Base-by-base conservation (phyloP, 2,329 filamentous ascomycete species). In the Simplicillium sp. region DNA sequence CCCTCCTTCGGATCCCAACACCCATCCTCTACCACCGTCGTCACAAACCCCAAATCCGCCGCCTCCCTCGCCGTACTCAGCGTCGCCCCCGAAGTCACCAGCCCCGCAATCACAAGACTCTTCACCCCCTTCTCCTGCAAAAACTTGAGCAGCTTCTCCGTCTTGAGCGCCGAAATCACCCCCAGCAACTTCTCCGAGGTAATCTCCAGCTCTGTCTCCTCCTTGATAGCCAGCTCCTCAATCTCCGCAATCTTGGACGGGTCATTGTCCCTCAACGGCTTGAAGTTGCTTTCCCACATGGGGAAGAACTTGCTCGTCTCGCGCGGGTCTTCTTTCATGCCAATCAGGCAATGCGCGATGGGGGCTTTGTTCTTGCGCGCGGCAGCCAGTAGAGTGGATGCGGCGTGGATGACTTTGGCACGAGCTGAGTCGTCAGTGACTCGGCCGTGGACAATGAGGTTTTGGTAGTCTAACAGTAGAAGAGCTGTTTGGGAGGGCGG, bases 41-140 rank as follows among this genome's bases (percentile, higher is more conserved):
- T 38, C 12, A 20, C 31, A 31, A 38, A 38, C 18, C 36, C 29
- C 16, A 42, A 25, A 29, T 38, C 36, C 7, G 35, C 36, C 7
- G 40, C 36, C 18, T 42, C 40, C 3, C 40, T 29, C 11, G 40
- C 40, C 5, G 36, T 42, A 18, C 31, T 38, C n/a, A 42, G 29
- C 29, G 37, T 36, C 4, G 35, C 35, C 4, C 40, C 40, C 8
- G 35, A 38, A 2, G 40, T 38, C 14, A 35, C 16, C 11, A 42
- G 17, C 11, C 36, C 31, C 14, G 35, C 33, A 7, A 38, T 20
- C 3, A 42, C 18, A 3, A 38, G 3, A 33, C 40, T 38, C 36
- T 35, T 32, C 7, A 38, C 16, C 8, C 7, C 18, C 18, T 38
- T 31, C 15, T 42, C 15, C n/a, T 38, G 20, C 7, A 36, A 15